A percentile compares a stretch with the other conserved stretches of the same genome.
Evolutionary conservation across 495 filamentous ascomycete species (phyloP).

Genomic region (Annulohypoxylon nitens): DNA sequence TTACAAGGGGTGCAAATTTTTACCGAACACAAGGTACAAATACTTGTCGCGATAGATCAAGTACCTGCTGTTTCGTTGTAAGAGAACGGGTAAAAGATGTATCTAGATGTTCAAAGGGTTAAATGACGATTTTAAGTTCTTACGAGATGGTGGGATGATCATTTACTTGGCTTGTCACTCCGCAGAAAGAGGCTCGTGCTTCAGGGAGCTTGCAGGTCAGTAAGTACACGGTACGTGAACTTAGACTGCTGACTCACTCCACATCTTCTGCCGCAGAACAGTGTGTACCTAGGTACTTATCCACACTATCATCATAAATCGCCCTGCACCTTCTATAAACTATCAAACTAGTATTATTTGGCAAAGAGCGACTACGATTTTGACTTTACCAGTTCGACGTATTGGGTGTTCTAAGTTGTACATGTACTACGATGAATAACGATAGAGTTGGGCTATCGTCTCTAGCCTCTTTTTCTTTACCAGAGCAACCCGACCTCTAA

Average conservation of each 20-base stretch:
- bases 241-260: conserved; percentile 24
- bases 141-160: conserved; percentile 41
- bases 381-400: background rate
- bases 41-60: conserved; percentile 3
- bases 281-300: background rate
- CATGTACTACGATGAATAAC: background rate
- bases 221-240: conserved; percentile 1
- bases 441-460: conserved; percentile 7
- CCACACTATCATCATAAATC: background rate
- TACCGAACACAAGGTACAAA: conserved; percentile 18
- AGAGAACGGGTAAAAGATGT: background rate
- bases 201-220: background rate
- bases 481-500: conserved; percentile 25
- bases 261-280: conserved; percentile 6
- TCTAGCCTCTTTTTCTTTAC: conserved; percentile 14
- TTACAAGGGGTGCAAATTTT: conserved; percentile 18
- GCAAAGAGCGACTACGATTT: background rate
- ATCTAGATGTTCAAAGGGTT: background rate
- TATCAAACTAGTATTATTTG: no score
- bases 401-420: background rate
- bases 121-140: conserved; percentile 18
- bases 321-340: conserved; percentile 18
- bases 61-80: background rate
- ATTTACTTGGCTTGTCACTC: conserved; percentile 13
- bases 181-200: conserved; percentile 42